Conservation (phyloP, 208 protist species). For the Acanthamoeba royreba region DNA sequence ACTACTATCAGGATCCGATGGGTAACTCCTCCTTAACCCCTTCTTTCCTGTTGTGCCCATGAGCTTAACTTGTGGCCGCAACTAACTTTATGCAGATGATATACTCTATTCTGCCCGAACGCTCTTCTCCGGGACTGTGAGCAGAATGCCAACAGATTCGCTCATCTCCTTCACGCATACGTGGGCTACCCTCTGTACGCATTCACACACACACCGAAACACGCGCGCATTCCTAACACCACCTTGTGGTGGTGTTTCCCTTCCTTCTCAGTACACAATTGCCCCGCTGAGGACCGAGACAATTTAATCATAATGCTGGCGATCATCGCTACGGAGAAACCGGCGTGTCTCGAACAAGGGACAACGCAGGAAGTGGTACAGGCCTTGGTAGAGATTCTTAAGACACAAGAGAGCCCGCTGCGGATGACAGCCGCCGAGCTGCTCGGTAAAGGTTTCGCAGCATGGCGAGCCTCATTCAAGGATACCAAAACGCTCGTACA, state of each 20-base stretch:
- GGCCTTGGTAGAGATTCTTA: background rate
- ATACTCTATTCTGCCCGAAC: background rate
- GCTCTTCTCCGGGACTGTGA: background rate
- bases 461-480: background rate
- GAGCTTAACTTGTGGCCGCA: background rate
- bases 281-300: background rate
- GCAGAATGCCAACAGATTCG: background rate
- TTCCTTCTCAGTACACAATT: background rate
- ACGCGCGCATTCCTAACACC: background rate
- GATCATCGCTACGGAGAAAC: background rate
- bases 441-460: slow-evolving; percentile 5
- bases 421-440: background rate
- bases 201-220: background rate
- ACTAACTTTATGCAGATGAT: background rate
- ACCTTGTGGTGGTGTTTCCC: background rate
- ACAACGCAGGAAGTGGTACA: background rate
- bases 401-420: background rate
- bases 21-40: background rate
- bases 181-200: background rate
- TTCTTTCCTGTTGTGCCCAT: background rate
- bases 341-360: background rate
- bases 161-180: background rate
- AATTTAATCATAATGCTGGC: background rate
- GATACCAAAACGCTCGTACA: background rate
- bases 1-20: slow-evolving; percentile 10